Percentiles rank a stretch among this genome's conserved stretches.
phyloP scores from a whole-genome alignment of 1,284 basidiomycete species.

The Tetrapyrgos nigripes region DNA sequence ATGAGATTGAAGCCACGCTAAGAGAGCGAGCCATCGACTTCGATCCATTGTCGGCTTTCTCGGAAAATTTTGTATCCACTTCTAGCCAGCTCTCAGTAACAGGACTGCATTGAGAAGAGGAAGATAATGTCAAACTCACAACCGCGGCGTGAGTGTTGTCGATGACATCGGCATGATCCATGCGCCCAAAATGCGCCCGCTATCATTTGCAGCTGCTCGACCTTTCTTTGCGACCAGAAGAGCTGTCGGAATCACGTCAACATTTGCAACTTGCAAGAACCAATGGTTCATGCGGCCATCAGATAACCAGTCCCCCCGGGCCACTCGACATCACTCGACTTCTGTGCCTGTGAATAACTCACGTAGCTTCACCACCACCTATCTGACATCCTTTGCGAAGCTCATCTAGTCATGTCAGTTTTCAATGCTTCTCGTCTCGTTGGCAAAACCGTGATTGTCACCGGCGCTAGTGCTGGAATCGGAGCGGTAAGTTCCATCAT shows the following conservation, averaged over 20 bases:
- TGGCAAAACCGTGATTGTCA: constrained; percentile 82
- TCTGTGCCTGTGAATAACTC: constrained; percentile 1
- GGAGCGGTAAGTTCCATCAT: constrained; percentile 52
- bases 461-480: constrained; percentile 72
- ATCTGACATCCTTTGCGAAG: constrained; percentile 8
- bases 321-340: background rate
- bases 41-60: constrained; percentile 32
- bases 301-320: constrained; percentile 12
- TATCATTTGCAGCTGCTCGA: background rate
- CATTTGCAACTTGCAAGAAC: background rate
- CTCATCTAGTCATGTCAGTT: constrained; percentile 62
- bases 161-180: background rate
- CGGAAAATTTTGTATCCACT: background rate
- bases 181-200: too few species aligned
- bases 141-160: background rate
- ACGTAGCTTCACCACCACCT: constrained; percentile 9
- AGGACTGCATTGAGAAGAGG: background rate
- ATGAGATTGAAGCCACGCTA: constrained; percentile 61
- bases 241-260: background rate
- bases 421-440: constrained; percentile 81
- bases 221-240: background rate
- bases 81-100: too few species aligned
- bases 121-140: background rate
- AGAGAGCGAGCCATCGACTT: constrained; percentile 55
- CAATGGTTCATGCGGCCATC: constrained; percentile 6